Percentiles rank a stretch among this genome's conserved stretches.
Conservation (phyloP, 192 early-diverging fungal species). For the Coemansia sp. region DNA sequence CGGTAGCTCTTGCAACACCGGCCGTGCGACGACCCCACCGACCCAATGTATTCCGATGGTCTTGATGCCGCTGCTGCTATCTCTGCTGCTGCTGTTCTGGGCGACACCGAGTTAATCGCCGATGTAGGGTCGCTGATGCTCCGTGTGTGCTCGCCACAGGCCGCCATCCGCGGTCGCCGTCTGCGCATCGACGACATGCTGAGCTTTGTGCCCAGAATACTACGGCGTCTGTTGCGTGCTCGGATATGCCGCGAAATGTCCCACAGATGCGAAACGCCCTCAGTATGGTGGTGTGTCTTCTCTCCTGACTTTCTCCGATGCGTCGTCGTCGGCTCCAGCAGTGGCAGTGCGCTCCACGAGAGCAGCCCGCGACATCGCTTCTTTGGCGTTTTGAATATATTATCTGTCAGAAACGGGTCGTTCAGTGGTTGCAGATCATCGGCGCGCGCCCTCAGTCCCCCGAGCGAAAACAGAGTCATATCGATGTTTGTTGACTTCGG, state of each 20-base stretch:
- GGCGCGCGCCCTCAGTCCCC: conserved; percentile 26
- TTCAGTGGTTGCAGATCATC: conserved; percentile 43
- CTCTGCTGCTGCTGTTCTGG: conserved; percentile 4
- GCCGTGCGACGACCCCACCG: not conserved
- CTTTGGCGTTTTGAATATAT: conserved; percentile 53
- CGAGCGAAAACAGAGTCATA: conserved; percentile 31
- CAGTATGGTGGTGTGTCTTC: not conserved
- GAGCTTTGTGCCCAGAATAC: conserved; percentile 44
- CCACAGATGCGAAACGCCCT: conserved; percentile 11
- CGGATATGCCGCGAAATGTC: conserved; percentile 39
- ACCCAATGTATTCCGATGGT: not conserved
- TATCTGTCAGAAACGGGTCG: conserved; percentile 50
- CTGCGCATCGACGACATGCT: conserved; percentile 41
- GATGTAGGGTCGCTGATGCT: conserved; percentile 43
- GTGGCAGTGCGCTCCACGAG: conserved; percentile 43
- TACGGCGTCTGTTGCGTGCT: conserved; percentile 35
- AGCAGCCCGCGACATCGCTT: conserved; percentile 44
- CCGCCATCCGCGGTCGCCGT: conserved; percentile 12
- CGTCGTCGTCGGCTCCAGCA: conserved; percentile 2
- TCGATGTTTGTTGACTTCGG: conserved; percentile 23
- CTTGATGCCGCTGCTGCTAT: conserved; percentile 2
- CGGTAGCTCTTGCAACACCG: not conserved
- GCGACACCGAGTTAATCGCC: conserved; percentile 11
- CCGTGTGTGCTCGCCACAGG: conserved; percentile 28
- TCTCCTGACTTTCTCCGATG: not conserved